Conservation (phyloP, 257 asterid species). For the Salvia splendens region DNA sequence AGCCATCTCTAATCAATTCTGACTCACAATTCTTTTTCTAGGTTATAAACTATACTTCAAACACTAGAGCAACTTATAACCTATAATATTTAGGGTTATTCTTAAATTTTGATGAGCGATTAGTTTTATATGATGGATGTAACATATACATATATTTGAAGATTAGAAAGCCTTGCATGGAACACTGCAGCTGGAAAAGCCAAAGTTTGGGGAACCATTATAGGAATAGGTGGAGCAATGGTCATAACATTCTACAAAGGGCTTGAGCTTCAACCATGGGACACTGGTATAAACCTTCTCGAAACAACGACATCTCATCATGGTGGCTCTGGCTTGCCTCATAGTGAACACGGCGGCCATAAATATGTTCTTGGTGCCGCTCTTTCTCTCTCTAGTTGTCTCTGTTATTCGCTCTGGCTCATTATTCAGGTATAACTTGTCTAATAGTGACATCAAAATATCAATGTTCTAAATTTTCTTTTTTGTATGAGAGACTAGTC, state of each 20-base stretch:
- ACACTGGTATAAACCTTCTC: constrained; percentile 46
- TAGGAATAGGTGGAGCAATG: constrained; percentile 70
- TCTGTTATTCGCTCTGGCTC: constrained; percentile 51
- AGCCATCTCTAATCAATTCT: no score
- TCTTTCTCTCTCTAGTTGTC: constrained; percentile 41
- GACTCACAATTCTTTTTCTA: no score
- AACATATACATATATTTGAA: constrained; percentile 10
- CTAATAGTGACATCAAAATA: no score
- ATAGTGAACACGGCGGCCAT: not conserved
- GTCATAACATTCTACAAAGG: constrained; percentile 64
- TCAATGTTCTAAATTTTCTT: no score
- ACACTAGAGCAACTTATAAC: no score
- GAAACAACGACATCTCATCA: constrained; percentile 20
- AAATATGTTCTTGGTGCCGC: constrained; percentile 39
- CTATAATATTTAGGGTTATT: no score
- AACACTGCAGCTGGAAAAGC: constrained; percentile 56
- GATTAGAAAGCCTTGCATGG: constrained; percentile 66
- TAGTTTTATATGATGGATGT: not conserved
- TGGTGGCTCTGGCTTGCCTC: not conserved
- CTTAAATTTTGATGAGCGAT: not conserved
- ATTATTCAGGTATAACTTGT: constrained; percentile 50
- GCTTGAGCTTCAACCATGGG: constrained; percentile 35
- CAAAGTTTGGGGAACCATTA: constrained; percentile 55
- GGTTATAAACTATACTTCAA: no score
- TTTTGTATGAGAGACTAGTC: no score